Evolutionary conservation across 2,329 filamentous ascomycete species (phyloP).

Genomic region (Fusarium acutatum): DNA sequence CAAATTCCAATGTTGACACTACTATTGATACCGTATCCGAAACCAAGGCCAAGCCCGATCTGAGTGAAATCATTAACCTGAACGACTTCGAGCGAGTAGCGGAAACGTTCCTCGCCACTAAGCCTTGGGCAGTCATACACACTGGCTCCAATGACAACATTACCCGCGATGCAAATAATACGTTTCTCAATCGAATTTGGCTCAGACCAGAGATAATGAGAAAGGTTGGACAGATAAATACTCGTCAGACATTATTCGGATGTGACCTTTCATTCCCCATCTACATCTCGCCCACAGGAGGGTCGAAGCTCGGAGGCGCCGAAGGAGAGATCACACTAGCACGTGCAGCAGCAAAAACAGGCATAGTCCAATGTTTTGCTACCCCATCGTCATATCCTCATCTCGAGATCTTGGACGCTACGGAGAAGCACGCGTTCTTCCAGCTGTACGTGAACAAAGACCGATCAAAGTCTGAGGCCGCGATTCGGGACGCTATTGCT

Average conservation of each 20-base stretch:
- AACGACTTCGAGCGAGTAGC: neutral
- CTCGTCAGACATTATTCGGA: neutral
- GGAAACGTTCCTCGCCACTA: neutral
- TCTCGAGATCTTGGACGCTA: neutral
- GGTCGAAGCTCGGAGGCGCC: neutral
- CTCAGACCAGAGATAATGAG: neutral
- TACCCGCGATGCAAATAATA: neutral
- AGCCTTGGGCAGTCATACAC: neutral
- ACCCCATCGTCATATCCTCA: neutral
- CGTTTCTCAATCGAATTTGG: neutral
- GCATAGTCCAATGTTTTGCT: neutral
- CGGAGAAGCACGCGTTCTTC: neutral
- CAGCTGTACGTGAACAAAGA: neutral
- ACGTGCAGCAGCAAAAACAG: neutral
- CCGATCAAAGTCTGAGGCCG: neutral
- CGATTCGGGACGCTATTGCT: neutral
- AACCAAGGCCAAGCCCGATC: neutral
- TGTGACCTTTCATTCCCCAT: neutral
- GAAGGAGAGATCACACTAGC: neutral
- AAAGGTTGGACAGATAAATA: neutral
- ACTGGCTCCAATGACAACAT: neutral
- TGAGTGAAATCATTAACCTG: neutral
- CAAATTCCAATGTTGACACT: neutral
- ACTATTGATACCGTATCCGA: rapidly evolving
- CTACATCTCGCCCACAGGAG: neutral